Evolutionary conservation across 2,329 filamentous ascomycete genomes (phyloP).

Genomic region (Dryadomyces quercivorus): DNA sequence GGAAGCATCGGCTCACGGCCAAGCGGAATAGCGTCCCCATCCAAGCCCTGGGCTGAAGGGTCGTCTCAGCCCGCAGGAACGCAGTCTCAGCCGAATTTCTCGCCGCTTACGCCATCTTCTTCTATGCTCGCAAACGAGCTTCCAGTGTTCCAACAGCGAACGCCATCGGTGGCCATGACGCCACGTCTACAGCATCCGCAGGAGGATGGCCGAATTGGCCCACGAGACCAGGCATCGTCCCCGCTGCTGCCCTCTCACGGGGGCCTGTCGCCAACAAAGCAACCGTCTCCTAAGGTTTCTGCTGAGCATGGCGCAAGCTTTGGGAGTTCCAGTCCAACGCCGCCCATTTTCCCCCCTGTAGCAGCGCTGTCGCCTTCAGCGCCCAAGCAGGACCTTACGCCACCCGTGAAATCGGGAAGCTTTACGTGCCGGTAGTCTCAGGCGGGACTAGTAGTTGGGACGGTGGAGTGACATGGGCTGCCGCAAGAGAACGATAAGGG

Average conservation of each 20-base stretch:
- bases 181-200: slow-evolving; percentile 18
- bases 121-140: background rate
- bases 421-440: slow-evolving; percentile 16
- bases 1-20: background rate
- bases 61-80: background rate
- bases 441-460: background rate
- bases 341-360: slow-evolving; percentile 43
- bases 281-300: slow-evolving; percentile 29
- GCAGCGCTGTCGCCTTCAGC: slow-evolving; percentile 46
- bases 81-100: background rate
- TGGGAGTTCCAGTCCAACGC: slow-evolving; percentile 18
- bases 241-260: slow-evolving; percentile 31
- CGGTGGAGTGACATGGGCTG: background rate
- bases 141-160: slow-evolving; percentile 11
- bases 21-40: background rate
- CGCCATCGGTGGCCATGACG: slow-evolving; percentile 10
- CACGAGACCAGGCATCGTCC: slow-evolving; percentile 21
- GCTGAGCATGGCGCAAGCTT: slow-evolving; percentile 16
- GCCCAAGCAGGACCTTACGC: slow-evolving; percentile 43
- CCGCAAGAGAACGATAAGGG: background rate
- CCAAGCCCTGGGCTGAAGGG: background rate
- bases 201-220: slow-evolving; percentile 11
- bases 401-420: slow-evolving; percentile 42
- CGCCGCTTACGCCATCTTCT: slow-evolving; percentile 1
- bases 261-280: slow-evolving; percentile 39